Evolutionary conservation across 2,329 filamentous ascomycete species (phyloP).

Genomic region (Neopestalotiopsis clavispora): DNA sequence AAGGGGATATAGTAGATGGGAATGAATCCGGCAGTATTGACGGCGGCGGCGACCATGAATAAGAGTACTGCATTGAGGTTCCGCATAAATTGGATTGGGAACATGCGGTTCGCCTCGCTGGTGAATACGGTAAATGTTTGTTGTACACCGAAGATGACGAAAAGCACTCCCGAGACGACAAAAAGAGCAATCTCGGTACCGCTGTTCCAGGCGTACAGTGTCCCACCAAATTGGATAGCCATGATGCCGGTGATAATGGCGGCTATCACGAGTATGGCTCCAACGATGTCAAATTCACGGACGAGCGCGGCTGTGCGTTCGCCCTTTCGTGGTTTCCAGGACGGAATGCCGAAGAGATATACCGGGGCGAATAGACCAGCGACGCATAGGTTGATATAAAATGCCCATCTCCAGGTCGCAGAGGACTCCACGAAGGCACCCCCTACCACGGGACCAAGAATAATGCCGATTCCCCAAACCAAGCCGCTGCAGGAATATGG

Average conservation of each 20-base stretch:
- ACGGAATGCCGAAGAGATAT: slow-evolving; percentile 36
- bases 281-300: slow-evolving; percentile 46
- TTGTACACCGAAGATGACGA: slow-evolving; percentile 49
- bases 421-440: slow-evolving; percentile 45
- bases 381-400: slow-evolving; percentile 60
- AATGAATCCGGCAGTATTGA: slow-evolving; percentile 31
- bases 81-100: slow-evolving; percentile 45
- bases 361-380: slow-evolving; percentile 39
- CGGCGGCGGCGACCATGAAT: slow-evolving; percentile 40
- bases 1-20: slow-evolving; percentile 56
- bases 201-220: slow-evolving; percentile 50
- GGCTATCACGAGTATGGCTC: slow-evolving; percentile 45
- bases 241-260: slow-evolving; percentile 49
- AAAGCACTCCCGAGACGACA: slow-evolving; percentile 45
- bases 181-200: slow-evolving; percentile 50
- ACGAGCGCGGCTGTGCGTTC: slow-evolving; percentile 29
- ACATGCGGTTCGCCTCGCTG: slow-evolving; percentile 40
- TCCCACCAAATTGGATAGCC: slow-evolving; percentile 56
- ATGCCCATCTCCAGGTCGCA: slow-evolving; percentile 48
- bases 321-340: slow-evolving; percentile 22
- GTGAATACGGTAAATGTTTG: slow-evolving; percentile 49
- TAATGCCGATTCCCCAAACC: slow-evolving; percentile 47
- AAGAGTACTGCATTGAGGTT: slow-evolving; percentile 34
- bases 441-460: slow-evolving; percentile 51
- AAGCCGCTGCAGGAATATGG: slow-evolving; percentile 26